These are phyloP conservation scores for Pachysandra terminalis DNA, from an alignment of 164 flowering plant species.

Conservation along the genomic window DNA sequence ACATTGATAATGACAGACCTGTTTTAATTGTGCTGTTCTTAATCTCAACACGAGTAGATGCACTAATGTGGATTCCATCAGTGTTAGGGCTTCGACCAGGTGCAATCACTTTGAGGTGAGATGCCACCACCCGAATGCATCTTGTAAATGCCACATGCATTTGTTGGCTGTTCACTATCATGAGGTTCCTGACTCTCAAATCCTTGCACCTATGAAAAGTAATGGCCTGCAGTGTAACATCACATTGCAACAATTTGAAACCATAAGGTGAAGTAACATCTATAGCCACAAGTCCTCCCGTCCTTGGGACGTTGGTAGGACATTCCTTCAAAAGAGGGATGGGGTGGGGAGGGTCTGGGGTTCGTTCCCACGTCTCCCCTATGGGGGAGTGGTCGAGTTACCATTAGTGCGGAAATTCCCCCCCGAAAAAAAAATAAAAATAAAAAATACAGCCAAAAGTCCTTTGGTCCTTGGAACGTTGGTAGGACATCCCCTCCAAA, in stretches of 20 bases:
- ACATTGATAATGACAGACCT: slow-evolving; percentile 39
- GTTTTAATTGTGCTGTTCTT: slow-evolving; percentile 52
- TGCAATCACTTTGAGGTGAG: slow-evolving; percentile 53
- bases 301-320: too few relatives aligned
- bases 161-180: slow-evolving; percentile 66
- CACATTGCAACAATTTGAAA: background rate
- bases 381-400: too few relatives aligned
- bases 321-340: too few relatives aligned
- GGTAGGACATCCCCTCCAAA: too few relatives aligned
- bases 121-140: slow-evolving; percentile 47
- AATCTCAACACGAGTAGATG: slow-evolving; percentile 52
- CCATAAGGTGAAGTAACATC: background rate
- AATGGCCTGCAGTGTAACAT: slow-evolving; percentile 56
- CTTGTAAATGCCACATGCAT: slow-evolving; percentile 80
- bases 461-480: too few relatives aligned
- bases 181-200: slow-evolving; percentile 49
- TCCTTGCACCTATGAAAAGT: slow-evolving; percentile 79
- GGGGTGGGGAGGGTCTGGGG: too few relatives aligned
- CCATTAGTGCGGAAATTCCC: too few relatives aligned
- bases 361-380: too few relatives aligned
- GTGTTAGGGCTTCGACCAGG: slow-evolving; percentile 87
- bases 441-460: background rate
- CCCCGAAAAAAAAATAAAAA: background rate
- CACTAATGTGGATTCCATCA: slow-evolving; percentile 88
- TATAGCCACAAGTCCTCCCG: background rate